phyloP scores from a whole-genome alignment of 2,329 filamentous ascomycete species.

The Rhynchosporium secalis region DNA sequence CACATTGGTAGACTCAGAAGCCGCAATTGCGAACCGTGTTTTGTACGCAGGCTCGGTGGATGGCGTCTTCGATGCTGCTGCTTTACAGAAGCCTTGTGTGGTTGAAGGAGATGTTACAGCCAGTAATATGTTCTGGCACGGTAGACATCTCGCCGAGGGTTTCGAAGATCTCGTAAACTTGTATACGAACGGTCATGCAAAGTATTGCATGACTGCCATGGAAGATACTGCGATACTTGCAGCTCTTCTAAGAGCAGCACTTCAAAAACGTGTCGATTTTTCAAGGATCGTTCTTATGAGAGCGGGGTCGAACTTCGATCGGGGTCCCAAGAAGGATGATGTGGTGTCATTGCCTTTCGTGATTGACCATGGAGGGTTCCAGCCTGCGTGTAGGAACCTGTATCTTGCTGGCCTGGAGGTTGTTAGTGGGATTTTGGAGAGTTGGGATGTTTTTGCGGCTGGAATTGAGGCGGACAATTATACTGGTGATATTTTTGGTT shows the following conservation, averaged over 20 bases:
- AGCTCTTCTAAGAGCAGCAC: constrained; percentile 58
- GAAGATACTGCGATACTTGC: constrained; percentile 70
- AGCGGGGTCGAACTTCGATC: constrained; percentile 68
- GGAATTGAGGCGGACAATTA: constrained; percentile 2
- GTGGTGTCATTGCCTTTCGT: constrained; percentile 40
- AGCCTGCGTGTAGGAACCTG: constrained; percentile 61
- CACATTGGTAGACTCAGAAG: constrained; percentile 50
- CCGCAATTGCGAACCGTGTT: constrained; percentile 52
- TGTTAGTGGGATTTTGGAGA: constrained; percentile 55
- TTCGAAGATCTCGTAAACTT: constrained; percentile 63
- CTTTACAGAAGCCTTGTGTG: constrained; percentile 24
- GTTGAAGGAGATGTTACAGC: constrained; percentile 67
- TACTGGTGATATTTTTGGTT: constrained; percentile 7
- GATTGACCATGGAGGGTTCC: constrained; percentile 61
- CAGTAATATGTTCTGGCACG: constrained; percentile 71
- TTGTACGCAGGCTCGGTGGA: constrained; percentile 16
- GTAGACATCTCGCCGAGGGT: constrained; percentile 55
- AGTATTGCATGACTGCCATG: constrained; percentile 69
- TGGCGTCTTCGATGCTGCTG: constrained; percentile 43
- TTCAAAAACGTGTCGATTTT: constrained; percentile 61
- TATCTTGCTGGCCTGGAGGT: constrained; percentile 64
- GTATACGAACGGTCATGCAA: constrained; percentile 65
- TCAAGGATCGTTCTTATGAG: constrained; percentile 65
- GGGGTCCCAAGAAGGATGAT: constrained; percentile 34
- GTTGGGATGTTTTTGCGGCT: background rate